Evolutionary conservation across 257 asterid species (phyloP), one percentile per base, ranked within the genome.

Genomic region (Linderniella brevidens): DNA sequence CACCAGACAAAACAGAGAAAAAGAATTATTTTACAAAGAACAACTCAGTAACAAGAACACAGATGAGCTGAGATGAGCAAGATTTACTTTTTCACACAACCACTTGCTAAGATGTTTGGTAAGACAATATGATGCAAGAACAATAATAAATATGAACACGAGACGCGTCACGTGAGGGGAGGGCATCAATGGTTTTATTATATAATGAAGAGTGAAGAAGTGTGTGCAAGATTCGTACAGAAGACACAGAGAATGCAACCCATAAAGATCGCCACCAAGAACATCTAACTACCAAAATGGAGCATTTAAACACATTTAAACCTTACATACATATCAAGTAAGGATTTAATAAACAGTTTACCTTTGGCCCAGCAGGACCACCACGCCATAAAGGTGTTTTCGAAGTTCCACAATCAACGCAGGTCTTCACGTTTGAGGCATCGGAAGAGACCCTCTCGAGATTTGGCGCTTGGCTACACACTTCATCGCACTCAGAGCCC

Each of bases 341-440:
- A 39, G 43, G 9, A 39, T 39, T 4, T 9, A 2, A 13, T 43
- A 15, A 11, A 9, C 17, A 3, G 15, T 19, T 19, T 53, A 80
- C 97, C 93, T 87, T 87, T 61, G 97, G 97, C 39, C 97, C 97
- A 52, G 94, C 95, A 39, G 97, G 95, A 61, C 97, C 97, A 55
- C 97, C 92, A 6, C 97, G 57, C 95, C 97, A 88, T 11, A 88
- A 86, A 7, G 97, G 97, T 32, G 95, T 88, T 68, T 78, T 84
- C 11, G 82, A 76, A 50, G 95, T 78, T 20, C 98, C 95, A 17
- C 95, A 88, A 73, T 84, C 93, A 17, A 66, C 77, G 62, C 98
- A 88, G 0, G 90, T 84, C 79, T 78, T 88, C 15, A 73, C 44
- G 43, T 69, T 69, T 40, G 70, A 66, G 62, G 74, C 65, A 58